A percentile compares a stretch with the other conserved stretches of the same genome.
phyloP scores from a whole-genome alignment of 2,329 filamentous ascomycete genomes.

The Aureobasidium sp. region DNA sequence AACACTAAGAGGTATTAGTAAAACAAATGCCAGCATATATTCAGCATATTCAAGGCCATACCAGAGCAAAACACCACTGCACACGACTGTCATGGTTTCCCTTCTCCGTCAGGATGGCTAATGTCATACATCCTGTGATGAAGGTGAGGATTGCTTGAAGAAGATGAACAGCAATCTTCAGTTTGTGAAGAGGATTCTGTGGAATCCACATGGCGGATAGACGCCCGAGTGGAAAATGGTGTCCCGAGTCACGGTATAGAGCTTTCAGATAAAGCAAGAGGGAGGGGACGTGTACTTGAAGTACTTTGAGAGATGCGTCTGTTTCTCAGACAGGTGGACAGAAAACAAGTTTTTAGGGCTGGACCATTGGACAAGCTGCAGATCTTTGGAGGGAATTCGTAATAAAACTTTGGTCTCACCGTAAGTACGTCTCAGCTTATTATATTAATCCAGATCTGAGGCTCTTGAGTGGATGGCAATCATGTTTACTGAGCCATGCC shows the following conservation, averaged over 20 bases:
- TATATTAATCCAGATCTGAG: conserved; percentile 5
- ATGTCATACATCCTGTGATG: conserved; percentile 47
- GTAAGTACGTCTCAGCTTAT: conserved; percentile 6
- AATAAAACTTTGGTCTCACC: conserved; percentile 10
- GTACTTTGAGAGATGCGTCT: neutral
- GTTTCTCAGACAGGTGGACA: neutral
- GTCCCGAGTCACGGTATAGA: neutral
- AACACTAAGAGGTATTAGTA: neutral
- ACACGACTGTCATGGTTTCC: conserved; percentile 46
- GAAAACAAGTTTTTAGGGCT: conserved; percentile 5
- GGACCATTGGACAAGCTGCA: neutral
- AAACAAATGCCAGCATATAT: neutral
- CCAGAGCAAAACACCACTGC: conserved; percentile 49
- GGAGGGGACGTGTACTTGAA: neutral
- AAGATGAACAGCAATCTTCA: conserved; percentile 47
- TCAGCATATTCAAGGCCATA: conserved; percentile 27
- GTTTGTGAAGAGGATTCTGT: conserved; percentile 42
- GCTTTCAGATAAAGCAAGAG: neutral
- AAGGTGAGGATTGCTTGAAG: conserved; percentile 49
- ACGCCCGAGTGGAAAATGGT: neutral
- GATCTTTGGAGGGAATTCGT: neutral
- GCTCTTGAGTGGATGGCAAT: conserved; percentile 1
- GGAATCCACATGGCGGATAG: conserved; percentile 33
- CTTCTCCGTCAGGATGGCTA: conserved; percentile 48
- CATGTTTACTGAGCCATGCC: conserved; percentile 4